Conservation (phyloP, 108 stramenopile genomes). For the Bacterosira constricta region DNA sequence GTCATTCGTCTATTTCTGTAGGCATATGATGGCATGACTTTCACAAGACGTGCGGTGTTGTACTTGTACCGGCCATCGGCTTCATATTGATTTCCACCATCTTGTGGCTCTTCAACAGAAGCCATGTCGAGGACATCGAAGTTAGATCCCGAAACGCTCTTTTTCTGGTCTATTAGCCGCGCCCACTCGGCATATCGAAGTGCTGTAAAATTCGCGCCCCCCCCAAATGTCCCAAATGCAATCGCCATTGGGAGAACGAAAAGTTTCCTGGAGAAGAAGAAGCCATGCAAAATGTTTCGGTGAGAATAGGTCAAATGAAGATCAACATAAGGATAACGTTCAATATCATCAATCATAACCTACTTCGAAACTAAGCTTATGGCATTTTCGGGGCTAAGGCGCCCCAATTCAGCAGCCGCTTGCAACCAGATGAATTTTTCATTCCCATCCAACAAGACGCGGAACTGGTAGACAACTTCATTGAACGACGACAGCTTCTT, state of each 20-base stretch:
- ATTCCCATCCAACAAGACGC: slow-evolving; percentile 34
- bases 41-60: slow-evolving; percentile 21
- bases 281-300: background rate
- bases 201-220: slow-evolving; percentile 2
- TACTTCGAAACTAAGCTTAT: background rate
- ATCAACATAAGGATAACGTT: too few relatives aligned
- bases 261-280: slow-evolving; percentile 9
- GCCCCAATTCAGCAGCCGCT: slow-evolving; percentile 33
- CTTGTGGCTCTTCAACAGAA: background rate
- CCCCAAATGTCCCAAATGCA: background rate
- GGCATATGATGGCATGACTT: slow-evolving; percentile 54
- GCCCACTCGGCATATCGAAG: slow-evolving; percentile 45
- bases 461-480: slow-evolving; percentile 30
- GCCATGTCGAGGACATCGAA: background rate
- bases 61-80: background rate
- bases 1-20: slow-evolving; percentile 77
- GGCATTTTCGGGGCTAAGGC: slow-evolving; percentile 17
- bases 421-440: slow-evolving; percentile 42
- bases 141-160: slow-evolving; percentile 9
- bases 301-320: background rate
- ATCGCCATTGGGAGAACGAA: background rate
- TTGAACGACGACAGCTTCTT: slow-evolving; percentile 4
- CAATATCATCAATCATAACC: background rate
- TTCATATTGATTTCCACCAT: background rate
- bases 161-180: slow-evolving; percentile 19